phyloP scores from a whole-genome alignment of 2,329 filamentous ascomycete species.

The Pestalotiopsis sp. region DNA sequence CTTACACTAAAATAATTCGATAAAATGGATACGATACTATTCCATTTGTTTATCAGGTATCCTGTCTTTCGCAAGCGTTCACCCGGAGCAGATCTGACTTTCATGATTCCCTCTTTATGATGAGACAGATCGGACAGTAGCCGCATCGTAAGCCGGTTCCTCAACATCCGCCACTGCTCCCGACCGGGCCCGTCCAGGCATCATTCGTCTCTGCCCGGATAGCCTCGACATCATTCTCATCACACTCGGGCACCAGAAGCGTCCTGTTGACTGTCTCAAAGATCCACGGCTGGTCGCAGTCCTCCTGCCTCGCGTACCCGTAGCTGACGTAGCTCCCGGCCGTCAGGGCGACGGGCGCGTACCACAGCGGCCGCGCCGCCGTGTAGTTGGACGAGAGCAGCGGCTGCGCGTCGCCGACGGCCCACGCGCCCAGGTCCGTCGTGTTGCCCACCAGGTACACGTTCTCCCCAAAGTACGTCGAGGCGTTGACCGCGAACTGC shows the following conservation, averaged over 20 bases:
- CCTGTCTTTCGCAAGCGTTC: too few relatives aligned
- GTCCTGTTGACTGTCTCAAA: slow-evolving; percentile 46
- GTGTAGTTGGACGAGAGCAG: slow-evolving; percentile 45
- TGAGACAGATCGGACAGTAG: too few relatives aligned
- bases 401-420: slow-evolving; percentile 37
- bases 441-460: slow-evolving; percentile 46
- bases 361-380: slow-evolving; percentile 44
- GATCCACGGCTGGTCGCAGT: slow-evolving; percentile 42
- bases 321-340: slow-evolving; percentile 45
- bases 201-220: slow-evolving; percentile 34
- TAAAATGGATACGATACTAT: too few relatives aligned
- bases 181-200: slow-evolving; percentile 38
- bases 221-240: slow-evolving; percentile 23
- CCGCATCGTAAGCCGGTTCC: background rate
- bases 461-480: slow-evolving; percentile 49
- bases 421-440: slow-evolving; percentile 44
- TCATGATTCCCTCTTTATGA: too few relatives aligned
- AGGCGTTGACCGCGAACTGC: slow-evolving; percentile 46
- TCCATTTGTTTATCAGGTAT: too few relatives aligned
- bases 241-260: slow-evolving; percentile 40
- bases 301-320: slow-evolving; percentile 45
- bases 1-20: too few relatives aligned
- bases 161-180: slow-evolving; percentile 24
- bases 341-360: slow-evolving; percentile 37
- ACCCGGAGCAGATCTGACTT: too few relatives aligned